These are phyloP conservation scores for Carallia pectinifolia DNA, from an alignment of 345 rosid species.

Conservation along the genomic window DNA sequence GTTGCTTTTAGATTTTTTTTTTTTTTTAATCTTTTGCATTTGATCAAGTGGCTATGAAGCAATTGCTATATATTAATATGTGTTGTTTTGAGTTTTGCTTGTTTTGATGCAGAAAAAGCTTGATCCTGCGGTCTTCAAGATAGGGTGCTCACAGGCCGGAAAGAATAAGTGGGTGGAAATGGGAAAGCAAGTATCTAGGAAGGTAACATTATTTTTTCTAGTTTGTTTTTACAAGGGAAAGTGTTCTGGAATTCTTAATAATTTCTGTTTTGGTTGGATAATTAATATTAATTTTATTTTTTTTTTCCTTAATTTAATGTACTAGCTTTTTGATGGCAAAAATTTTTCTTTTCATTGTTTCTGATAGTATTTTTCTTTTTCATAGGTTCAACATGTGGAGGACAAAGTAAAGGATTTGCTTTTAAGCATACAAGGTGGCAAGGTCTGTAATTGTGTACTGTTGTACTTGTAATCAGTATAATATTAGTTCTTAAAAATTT, in stretches of 20 bases:
- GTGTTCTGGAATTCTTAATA: background rate
- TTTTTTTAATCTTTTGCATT: background rate
- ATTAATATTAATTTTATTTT: background rate
- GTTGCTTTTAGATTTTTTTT: background rate
- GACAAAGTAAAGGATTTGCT: slow-evolving; percentile 71
- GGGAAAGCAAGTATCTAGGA: slow-evolving; percentile 84
- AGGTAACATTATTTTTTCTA: slow-evolving; percentile 41
- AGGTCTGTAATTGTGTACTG: slow-evolving; percentile 33
- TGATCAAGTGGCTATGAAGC: background rate
- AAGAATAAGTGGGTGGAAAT: slow-evolving; percentile 87
- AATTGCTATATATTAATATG: slow-evolving; percentile 3
- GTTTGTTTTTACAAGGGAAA: background rate
- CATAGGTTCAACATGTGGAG: slow-evolving; percentile 79
- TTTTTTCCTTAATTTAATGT: background rate
- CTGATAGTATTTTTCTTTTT: background rate
- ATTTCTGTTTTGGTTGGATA: background rate
- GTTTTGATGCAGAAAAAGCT: slow-evolving; percentile 60
- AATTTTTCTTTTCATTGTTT: background rate
- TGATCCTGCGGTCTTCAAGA: slow-evolving; percentile 56
- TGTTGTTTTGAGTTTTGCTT: slow-evolving; percentile 7
- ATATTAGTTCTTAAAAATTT: background rate
- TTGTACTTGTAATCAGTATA: background rate
- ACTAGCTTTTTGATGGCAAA: background rate
- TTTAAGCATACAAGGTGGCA: slow-evolving; percentile 48
- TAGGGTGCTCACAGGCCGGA: slow-evolving; percentile 75